A percentile compares a stretch with the other conserved stretches of the same genome.
Conservation (phyloP, 148 eudicot genomes). For the Hydrangea macrophylla region DNA sequence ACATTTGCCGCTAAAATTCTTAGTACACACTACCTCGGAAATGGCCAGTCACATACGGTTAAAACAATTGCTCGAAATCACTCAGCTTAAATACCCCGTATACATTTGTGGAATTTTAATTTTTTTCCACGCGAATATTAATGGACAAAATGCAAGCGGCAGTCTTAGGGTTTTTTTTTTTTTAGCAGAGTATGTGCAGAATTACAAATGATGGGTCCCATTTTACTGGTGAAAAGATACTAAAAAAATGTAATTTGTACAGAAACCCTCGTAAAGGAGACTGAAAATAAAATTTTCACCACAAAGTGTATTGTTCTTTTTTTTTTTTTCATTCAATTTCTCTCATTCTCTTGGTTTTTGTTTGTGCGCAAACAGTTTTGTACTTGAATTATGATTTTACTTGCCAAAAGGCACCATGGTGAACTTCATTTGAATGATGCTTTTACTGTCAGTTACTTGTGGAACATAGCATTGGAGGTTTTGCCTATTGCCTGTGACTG, state of each 20-base stretch:
- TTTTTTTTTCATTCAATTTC: not conserved
- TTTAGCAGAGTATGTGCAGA: slow-evolving; percentile 1
- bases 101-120: not conserved
- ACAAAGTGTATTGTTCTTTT: not conserved
- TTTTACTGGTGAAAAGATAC: not conserved
- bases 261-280: not conserved
- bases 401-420: too few species aligned
- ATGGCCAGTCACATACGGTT: not conserved
- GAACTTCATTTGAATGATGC: too few species aligned
- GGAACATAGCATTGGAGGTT: too few species aligned
- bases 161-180: not conserved
- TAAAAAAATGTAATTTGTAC: not conserved
- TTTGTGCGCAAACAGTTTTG: too few species aligned
- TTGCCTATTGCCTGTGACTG: too few species aligned
- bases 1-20: not conserved
- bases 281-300: too few species aligned
- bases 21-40: not conserved
- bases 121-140: not conserved
- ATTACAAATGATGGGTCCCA: not conserved
- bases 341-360: too few species aligned
- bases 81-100: not conserved
- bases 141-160: not conserved
- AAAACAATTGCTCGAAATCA: not conserved
- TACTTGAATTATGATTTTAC: too few species aligned
- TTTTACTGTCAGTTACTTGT: too few species aligned